Base-by-base conservation (phyloP, 306 rosid genomes). In the Vigna nakashimae region DNA sequence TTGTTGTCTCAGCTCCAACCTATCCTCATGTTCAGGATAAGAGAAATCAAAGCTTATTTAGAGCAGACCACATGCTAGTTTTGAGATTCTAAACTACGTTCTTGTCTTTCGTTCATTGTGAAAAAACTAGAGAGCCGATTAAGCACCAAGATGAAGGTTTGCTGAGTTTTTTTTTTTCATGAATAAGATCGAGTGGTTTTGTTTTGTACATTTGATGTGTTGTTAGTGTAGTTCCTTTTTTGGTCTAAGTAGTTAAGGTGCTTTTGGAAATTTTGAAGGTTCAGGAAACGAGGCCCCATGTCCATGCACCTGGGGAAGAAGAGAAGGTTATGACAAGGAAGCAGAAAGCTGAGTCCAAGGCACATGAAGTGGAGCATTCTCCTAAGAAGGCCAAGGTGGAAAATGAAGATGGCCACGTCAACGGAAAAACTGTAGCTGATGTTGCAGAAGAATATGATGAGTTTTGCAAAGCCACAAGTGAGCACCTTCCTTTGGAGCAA, bases 311-410 rank as follows among this genome's bases (percentile, higher is more conserved):
- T 59, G 84, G 75, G 45, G 91, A 89, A 0, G 97, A 94, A 75
- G 97, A 90, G 55, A 87, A 88, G 80, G 85, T 83, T 78, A 79
- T 80, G 95, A 92, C 96, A 26, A 86, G 91, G 89, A 95, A 95
- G 85, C 97, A 89, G 73, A 92, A 92, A 76, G 97, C 93, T 20
- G 96, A 92, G 83, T 85, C 64, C 69, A 90, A 90, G 45, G 85
- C 86, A 69, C 89, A 84, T 2, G 95, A 90, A 57, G 87, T 76
- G 11, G 95, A 79, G 71, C 87, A 83, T 13, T 79, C 90, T 67
- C 92, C 93, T 0, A 90, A 94, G 85, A 92, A 87, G 78, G 60
- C 85, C 4, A 89, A 86, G 86, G 24, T 92, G 30, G 91, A 90
- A 76, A 79, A 46, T 10, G 94, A 85, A 26, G 87, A 82, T 59